Evolutionary conservation across 306 rosid species (phyloP).

Genomic region (Ormosia semicastrata): DNA sequence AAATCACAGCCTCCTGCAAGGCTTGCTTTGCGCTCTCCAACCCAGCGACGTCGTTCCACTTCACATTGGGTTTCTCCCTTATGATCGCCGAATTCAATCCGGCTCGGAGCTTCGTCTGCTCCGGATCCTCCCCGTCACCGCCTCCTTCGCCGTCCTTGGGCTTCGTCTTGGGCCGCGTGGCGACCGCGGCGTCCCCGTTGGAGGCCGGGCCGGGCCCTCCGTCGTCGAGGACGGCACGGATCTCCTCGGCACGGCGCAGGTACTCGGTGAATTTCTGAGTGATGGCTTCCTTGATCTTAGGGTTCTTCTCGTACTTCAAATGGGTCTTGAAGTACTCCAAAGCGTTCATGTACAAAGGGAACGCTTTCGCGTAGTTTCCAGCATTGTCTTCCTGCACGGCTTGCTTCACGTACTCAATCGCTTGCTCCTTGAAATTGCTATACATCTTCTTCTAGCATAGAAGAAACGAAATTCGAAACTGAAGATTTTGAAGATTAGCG

Average conservation of each 20-base stretch:
- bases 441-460: constrained; percentile 56
- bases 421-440: constrained; percentile 99
- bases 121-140: constrained; percentile 89
- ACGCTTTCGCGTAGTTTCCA: constrained; percentile 95
- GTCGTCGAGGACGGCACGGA: constrained; percentile 77
- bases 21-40: constrained; percentile 97
- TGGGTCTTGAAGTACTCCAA: constrained; percentile 94
- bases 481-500: background rate
- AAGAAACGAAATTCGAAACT: background rate
- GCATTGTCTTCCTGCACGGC: constrained; percentile 93
- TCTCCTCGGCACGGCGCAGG: constrained; percentile 98
- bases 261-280: constrained; percentile 96
- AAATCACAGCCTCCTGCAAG: constrained; percentile 93
- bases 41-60: constrained; percentile 99
- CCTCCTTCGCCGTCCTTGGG: constrained; percentile 79
- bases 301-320: constrained; percentile 95
- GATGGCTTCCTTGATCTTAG: constrained; percentile 90
- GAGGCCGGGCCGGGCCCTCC: constrained; percentile 94
- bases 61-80: constrained; percentile 89
- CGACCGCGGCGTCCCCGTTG: constrained; percentile 92
- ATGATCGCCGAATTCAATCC: constrained; percentile 90
- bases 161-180: constrained; percentile 81
- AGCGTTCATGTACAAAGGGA: constrained; percentile 93
- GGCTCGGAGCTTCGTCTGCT: constrained; percentile 83
- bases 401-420: constrained; percentile 95